Base-by-base conservation (phyloP, 257 asterid genomes). In the Salvia splendens region DNA sequence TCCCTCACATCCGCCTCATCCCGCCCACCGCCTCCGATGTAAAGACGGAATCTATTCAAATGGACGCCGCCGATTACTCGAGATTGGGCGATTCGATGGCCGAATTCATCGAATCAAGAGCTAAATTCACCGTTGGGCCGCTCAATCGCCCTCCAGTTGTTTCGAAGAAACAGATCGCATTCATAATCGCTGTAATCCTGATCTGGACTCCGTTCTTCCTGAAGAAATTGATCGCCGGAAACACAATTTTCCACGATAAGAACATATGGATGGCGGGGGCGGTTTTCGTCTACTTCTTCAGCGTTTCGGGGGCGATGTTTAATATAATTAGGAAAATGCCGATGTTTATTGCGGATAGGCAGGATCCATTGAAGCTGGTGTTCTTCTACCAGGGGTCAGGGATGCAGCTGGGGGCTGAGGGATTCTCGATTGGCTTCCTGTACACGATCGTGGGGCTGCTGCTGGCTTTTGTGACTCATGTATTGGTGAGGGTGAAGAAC, bases 331-430 rank as follows among this genome's bases (percentile, higher is more conserved):
- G 98, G 86, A 94, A 94, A 78, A 92, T 89, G 86, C 97, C 99
- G 0, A 79, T 94, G 93, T 84, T 85, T 73, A 24, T 94, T 70
- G 51, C 51, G 28, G 99, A 94, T 71, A 84, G 86, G 81, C 72
- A 94, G 51, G 89, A 91, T 75, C 98, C 99, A 0, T 40, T 57
- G 12, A 86, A 82, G 78, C 51, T 83, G 65, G 83, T 88, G 4
- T 88, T 84, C 86, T 91, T 91, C 68, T 88, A 94, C 75, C 89
- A 91, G 74, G 96, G 96, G 0, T 78, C 92, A 0, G 97, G 97
- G 51, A 94, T 88, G 96, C 99, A 94, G 73, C 74, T 94, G 66
- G 99, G 98, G 49, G 90, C 92, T 6, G 99, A 94, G 74, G 99
- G 98, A 2, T 89, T 91, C 48, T 59, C 90, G 0, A 71, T 94